Evolutionary conservation across 2,329 filamentous ascomycete genomes (phyloP).

Genomic region (Alternaria arbusti): DNA sequence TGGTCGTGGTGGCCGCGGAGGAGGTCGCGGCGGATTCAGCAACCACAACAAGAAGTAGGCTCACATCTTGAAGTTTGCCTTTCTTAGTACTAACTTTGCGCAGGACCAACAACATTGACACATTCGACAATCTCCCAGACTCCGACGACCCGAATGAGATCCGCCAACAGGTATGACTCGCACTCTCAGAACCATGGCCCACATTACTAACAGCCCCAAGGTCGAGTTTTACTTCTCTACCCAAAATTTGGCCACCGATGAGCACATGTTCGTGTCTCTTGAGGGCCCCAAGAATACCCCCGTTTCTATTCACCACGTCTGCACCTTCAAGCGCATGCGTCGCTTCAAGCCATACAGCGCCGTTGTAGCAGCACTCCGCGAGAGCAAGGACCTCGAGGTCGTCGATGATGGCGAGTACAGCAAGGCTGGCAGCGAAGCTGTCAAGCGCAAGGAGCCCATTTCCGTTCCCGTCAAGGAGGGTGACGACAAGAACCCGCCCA

Average conservation of each 20-base stretch:
- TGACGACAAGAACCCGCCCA: slow-evolving; percentile 38
- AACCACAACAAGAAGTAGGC: slow-evolving; percentile 25
- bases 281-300: slow-evolving; percentile 82
- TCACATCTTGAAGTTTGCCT: neutral
- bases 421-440: slow-evolving; percentile 47
- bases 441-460: slow-evolving; percentile 75
- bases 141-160: slow-evolving; percentile 81
- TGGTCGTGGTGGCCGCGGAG: slow-evolving; percentile 23
- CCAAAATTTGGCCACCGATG: slow-evolving; percentile 86
- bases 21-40: slow-evolving; percentile 25
- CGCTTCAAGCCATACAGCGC: slow-evolving; percentile 88
- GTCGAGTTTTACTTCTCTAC: slow-evolving; percentile 97
- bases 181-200: neutral
- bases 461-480: slow-evolving; percentile 31
- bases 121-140: slow-evolving; percentile 62
- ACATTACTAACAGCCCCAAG: slow-evolving; percentile 54
- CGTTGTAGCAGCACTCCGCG: slow-evolving; percentile 81
- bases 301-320: slow-evolving; percentile 77
- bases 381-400: slow-evolving; percentile 75
- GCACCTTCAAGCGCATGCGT: slow-evolving; percentile 93
- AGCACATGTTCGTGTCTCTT: slow-evolving; percentile 81
- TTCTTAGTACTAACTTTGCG: slow-evolving; percentile 9
- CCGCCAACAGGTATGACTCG: slow-evolving; percentile 72
- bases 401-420: slow-evolving; percentile 72
- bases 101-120: slow-evolving; percentile 37